phyloP scores from a whole-genome alignment of 2,329 filamentous ascomycete genomes.

The Graphiopsis chlorocephala region DNA sequence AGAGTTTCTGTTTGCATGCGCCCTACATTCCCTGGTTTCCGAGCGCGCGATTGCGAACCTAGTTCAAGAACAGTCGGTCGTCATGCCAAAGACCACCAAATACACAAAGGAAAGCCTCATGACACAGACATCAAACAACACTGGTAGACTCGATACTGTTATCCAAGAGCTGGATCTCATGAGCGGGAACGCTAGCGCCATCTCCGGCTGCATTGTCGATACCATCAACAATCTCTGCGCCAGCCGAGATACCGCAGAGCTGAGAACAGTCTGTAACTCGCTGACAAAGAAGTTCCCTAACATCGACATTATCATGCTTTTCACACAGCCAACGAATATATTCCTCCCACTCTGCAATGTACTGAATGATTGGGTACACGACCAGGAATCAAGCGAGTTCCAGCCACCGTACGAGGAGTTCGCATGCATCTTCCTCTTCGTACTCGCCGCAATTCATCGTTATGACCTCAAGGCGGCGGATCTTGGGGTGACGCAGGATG shows the following conservation, averaged over 20 bases:
- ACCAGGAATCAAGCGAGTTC: slow-evolving; percentile 78
- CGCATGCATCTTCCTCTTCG: slow-evolving; percentile 69
- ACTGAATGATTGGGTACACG: slow-evolving; percentile 75
- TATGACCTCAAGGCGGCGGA: slow-evolving; percentile 65
- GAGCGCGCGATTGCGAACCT: slow-evolving; percentile 75
- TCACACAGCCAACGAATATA: slow-evolving; percentile 67
- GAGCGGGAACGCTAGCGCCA: slow-evolving; percentile 86
- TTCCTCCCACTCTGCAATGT: slow-evolving; percentile 71
- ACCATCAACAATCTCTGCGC: slow-evolving; percentile 60
- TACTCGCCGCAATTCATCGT: slow-evolving; percentile 72
- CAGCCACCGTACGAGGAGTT: slow-evolving; percentile 87
- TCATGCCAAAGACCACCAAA: slow-evolving; percentile 68
- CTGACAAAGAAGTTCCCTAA: slow-evolving; percentile 70
- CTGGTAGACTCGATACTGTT: slow-evolving; percentile 70
- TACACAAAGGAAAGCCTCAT: slow-evolving; percentile 77
- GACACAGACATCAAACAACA: slow-evolving; percentile 71
- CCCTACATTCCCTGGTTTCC: slow-evolving; percentile 78
- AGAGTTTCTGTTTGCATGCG: slow-evolving; percentile 87
- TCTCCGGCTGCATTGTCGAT: slow-evolving; percentile 64
- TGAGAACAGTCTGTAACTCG: slow-evolving; percentile 70
- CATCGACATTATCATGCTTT: slow-evolving; percentile 73
- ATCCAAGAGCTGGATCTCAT: slow-evolving; percentile 82
- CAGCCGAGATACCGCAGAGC: slow-evolving; percentile 74
- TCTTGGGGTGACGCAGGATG: slow-evolving; percentile 58
- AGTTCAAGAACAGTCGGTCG: slow-evolving; percentile 78